These are phyloP conservation scores for Teunomyces pallodes DNA, from an alignment of 805 yeast species.

Conservation along the genomic window DNA sequence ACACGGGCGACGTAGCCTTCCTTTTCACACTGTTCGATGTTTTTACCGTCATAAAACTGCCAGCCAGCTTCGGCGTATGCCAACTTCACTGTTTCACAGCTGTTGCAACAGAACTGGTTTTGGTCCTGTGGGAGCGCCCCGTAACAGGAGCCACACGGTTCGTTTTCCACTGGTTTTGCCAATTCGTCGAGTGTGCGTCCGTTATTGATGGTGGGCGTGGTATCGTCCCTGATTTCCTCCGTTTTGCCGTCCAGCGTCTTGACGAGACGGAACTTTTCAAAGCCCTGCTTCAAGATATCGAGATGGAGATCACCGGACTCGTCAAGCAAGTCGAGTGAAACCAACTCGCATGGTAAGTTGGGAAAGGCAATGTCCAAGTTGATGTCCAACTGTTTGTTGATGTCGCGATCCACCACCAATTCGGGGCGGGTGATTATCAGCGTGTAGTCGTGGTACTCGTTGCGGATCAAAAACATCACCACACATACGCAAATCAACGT, in stretches of 20 bases:
- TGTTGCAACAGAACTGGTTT: constrained; percentile 70
- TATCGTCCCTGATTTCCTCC: constrained; percentile 30
- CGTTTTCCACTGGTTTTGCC: constrained; percentile 16
- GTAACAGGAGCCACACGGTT: constrained; percentile 81
- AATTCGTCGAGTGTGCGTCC: constrained; percentile 24
- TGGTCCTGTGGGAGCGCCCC: constrained; percentile 69
- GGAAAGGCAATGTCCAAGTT: constrained; percentile 83
- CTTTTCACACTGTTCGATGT: constrained; percentile 84
- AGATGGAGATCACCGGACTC: constrained; percentile 79
- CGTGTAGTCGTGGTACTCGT: constrained; percentile 77
- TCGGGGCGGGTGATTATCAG: constrained; percentile 72
- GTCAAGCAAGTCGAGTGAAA: constrained; percentile 86
- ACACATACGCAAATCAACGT: constrained; percentile 67
- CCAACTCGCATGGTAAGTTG: constrained; percentile 75
- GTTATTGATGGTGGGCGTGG: constrained; percentile 18
- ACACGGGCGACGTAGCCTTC: constrained; percentile 79
- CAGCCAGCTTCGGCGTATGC: constrained; percentile 79
- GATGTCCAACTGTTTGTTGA: constrained; percentile 71
- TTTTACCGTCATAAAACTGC: constrained; percentile 88
- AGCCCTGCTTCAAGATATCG: constrained; percentile 68
- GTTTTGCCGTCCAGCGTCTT: constrained; percentile 42
- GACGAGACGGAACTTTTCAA: constrained; percentile 65
- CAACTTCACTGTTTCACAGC: constrained; percentile 74
- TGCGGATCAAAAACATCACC: constrained; percentile 59
- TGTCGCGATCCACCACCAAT: constrained; percentile 82